phyloP scores from a whole-genome alignment of 208 protist genomes.

The Trypanosomatidae sp. region DNA sequence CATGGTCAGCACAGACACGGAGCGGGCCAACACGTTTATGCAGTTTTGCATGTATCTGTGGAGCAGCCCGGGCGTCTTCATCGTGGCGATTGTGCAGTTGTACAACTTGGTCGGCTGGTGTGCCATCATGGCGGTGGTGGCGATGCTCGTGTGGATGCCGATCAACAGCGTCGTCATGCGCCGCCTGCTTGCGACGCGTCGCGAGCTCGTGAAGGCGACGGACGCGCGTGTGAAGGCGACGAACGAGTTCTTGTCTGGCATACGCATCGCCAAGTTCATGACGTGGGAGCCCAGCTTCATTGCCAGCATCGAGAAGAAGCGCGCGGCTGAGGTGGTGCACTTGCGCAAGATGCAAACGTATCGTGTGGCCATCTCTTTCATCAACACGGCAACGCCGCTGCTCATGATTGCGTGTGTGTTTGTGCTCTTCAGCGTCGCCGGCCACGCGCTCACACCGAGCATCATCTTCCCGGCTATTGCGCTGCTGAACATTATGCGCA shows the following conservation, averaged over 20 bases:
- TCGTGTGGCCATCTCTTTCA: conserved; percentile 15
- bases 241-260: conserved; percentile 88
- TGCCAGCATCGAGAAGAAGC: conserved; percentile 20
- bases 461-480: conserved; percentile 34
- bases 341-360: conserved; percentile 18
- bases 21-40: conserved; percentile 23
- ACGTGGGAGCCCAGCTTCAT: conserved; percentile 78
- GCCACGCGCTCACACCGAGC: conserved; percentile 37
- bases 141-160: conserved; percentile 54
- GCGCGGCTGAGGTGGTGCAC: conserved; percentile 23
- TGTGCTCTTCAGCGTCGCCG: conserved; percentile 22
- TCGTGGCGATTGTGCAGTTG: conserved; percentile 26
- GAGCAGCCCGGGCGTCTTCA: conserved; percentile 54
- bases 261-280: conserved; percentile 91
- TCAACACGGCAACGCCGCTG: conserved; percentile 41
- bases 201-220: conserved; percentile 16
- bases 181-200: conserved; percentile 8
- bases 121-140: conserved; percentile 47
- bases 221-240: conserved; percentile 83
- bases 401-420: conserved; percentile 42
- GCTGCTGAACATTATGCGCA: conserved; percentile 8
- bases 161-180: conserved; percentile 41
- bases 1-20: conserved; percentile 67
- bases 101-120: conserved; percentile 41
- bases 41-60: conserved; percentile 25